These are phyloP conservation scores for Melaleuca alternifolia DNA, from an alignment of 345 rosid species.

Conservation along the genomic window DNA sequence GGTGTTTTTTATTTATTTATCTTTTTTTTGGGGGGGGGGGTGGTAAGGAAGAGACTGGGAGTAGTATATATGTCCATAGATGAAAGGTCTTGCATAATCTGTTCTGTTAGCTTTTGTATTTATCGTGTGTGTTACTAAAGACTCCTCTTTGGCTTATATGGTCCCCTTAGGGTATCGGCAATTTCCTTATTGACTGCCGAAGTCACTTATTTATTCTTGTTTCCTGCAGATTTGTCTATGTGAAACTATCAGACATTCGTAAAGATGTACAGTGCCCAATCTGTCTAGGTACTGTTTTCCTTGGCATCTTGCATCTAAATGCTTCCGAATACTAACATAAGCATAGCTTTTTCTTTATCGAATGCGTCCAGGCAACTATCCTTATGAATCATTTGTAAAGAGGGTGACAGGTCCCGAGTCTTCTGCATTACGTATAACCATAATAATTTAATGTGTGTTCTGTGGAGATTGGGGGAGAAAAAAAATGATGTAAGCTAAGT, in stretches of 20 bases:
- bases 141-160: background rate
- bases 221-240: slow-evolving; percentile 52
- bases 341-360: background rate
- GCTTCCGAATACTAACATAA: background rate
- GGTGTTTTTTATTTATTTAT: background rate
- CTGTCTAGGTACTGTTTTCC: slow-evolving; percentile 56
- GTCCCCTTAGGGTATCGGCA: background rate
- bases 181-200: background rate
- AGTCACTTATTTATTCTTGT: background rate
- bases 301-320: background rate
- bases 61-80: background rate
- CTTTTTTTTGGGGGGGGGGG: background rate
- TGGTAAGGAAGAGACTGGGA: background rate
- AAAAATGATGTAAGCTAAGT: background rate
- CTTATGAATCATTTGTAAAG: background rate
- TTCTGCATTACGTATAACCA: background rate
- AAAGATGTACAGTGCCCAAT: slow-evolving; percentile 86
- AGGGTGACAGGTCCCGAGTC: background rate
- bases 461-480: background rate
- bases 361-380: background rate
- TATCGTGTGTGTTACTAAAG: background rate
- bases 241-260: slow-evolving; percentile 65
- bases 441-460: background rate
- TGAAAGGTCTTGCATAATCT: background rate
- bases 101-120: background rate